Conservation (phyloP, 2,329 filamentous ascomycete species). For the Phialemoniopsis sp. region DNA sequence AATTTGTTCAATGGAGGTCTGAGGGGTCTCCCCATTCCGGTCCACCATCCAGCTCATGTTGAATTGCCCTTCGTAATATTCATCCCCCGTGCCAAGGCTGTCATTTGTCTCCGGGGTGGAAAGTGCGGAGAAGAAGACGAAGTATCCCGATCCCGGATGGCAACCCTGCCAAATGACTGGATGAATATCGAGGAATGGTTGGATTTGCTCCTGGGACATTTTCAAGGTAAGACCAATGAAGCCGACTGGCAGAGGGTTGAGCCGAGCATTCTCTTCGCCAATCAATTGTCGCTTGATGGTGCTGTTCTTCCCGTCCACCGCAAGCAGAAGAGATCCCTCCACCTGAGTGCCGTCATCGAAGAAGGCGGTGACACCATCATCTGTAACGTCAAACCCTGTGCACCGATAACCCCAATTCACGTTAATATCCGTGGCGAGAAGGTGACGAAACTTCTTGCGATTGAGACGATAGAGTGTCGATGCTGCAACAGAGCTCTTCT, state of each 20-base stretch:
- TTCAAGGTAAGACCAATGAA: constrained; percentile 30
- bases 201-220: constrained; percentile 29
- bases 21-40: too few relatives aligned
- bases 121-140: constrained; percentile 44
- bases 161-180: constrained; percentile 50
- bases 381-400: constrained; percentile 14
- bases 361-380: constrained; percentile 16
- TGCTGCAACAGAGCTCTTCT: too few relatives aligned
- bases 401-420: constrained; percentile 26
- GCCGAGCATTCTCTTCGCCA: constrained; percentile 16
- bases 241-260: constrained; percentile 28
- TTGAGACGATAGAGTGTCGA: constrained; percentile 19
- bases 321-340: constrained; percentile 28
- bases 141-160: constrained; percentile 44
- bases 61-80: constrained; percentile 37
- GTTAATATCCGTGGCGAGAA: constrained; percentile 21
- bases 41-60: constrained; percentile 37
- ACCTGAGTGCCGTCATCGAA: constrained; percentile 26
- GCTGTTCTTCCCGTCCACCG: constrained; percentile 33
- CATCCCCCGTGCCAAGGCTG: constrained; percentile 17
- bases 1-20: too few relatives aligned
- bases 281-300: constrained; percentile 25
- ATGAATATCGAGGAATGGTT: constrained; percentile 40
- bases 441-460: constrained; percentile 25
- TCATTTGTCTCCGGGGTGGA: constrained; percentile 31